Conservation (phyloP, 345 rosid species). For the Hibiscus mutabilis region DNA sequence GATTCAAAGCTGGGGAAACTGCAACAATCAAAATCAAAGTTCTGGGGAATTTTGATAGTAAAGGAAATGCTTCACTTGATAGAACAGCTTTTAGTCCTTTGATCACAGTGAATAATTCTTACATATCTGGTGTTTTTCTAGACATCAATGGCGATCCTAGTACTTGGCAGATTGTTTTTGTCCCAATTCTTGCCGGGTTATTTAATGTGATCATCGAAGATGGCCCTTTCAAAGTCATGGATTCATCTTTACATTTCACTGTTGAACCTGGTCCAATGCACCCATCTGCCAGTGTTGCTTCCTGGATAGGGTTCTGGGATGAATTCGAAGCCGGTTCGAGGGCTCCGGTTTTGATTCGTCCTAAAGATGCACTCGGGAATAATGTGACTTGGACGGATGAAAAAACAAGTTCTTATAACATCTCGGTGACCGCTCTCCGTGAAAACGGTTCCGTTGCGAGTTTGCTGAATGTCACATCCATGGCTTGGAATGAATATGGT, state of each 20-base stretch:
- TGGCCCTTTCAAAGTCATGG: slow-evolving; percentile 50
- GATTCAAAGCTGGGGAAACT: slow-evolving; percentile 56
- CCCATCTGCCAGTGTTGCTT: slow-evolving; percentile 55
- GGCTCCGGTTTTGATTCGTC: slow-evolving; percentile 51
- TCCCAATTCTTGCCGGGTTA: slow-evolving; percentile 52
- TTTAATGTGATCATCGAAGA: slow-evolving; percentile 56
- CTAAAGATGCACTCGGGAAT: slow-evolving; percentile 88
- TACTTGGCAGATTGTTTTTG: slow-evolving; percentile 53
- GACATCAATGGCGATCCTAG: slow-evolving; percentile 32
- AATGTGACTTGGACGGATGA: slow-evolving; percentile 40
- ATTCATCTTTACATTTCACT: slow-evolving; percentile 74
- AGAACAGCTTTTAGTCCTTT: slow-evolving; percentile 48
- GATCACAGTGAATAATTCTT: slow-evolving; percentile 53
- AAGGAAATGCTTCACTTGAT: slow-evolving; percentile 37
- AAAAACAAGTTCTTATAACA: slow-evolving; percentile 35
- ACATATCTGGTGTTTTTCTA: slow-evolving; percentile 52
- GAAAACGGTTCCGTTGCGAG: slow-evolving; percentile 46
- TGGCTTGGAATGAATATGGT: slow-evolving; percentile 54
- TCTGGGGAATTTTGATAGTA: slow-evolving; percentile 37
- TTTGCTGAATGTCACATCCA: slow-evolving; percentile 29
- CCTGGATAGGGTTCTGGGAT: slow-evolving; percentile 63
- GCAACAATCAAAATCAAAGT: slow-evolving; percentile 48
- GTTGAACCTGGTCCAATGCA: slow-evolving; percentile 61
- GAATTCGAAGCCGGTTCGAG: slow-evolving; percentile 58
- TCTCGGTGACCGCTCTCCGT: slow-evolving; percentile 31